A percentile compares a stretch with the other conserved stretches of the same genome.
Conservation (phyloP, 169 alveolate species). For the Miamiensis avidus region DNA sequence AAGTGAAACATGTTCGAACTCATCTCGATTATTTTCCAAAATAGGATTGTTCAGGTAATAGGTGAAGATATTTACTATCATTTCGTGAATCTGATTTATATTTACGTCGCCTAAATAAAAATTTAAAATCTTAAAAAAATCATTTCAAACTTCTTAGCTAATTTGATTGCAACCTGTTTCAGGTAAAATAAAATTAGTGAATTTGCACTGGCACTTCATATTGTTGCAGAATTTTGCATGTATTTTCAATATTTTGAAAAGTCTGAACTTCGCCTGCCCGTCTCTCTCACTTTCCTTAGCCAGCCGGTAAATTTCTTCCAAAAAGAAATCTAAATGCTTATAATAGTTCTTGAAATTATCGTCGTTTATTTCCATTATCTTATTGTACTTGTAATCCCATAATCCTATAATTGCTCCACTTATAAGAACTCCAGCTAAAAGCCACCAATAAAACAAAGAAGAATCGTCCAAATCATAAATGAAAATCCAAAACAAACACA, state of each 20-base stretch:
- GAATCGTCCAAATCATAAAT: neutral
- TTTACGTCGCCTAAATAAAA: neutral
- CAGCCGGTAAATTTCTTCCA: conserved; percentile 10
- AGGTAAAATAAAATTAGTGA: neutral
- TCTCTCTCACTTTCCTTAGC: neutral
- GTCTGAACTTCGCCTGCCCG: neutral
- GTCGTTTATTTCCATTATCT: neutral
- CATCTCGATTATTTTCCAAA: neutral
- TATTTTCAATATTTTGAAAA: neutral
- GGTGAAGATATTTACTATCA: neutral
- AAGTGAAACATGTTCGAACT: conserved; percentile 21
- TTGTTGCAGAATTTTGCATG: neutral
- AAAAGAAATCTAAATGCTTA: conserved; percentile 5
- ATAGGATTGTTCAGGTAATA: neutral
- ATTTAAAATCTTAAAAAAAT: too few species aligned
- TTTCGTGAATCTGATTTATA: neutral
- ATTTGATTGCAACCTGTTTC: neutral
- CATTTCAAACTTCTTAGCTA: neutral
- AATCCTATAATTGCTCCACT: neutral
- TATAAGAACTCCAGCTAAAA: neutral
- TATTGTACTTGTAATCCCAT: neutral
- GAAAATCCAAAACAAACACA: neutral
- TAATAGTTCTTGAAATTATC: neutral
- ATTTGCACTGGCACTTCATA: neutral
- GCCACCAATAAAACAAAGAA: neutral